Evolutionary conservation across 345 rosid genomes (phyloP).

Genomic region (Raphanus sativus): DNA sequence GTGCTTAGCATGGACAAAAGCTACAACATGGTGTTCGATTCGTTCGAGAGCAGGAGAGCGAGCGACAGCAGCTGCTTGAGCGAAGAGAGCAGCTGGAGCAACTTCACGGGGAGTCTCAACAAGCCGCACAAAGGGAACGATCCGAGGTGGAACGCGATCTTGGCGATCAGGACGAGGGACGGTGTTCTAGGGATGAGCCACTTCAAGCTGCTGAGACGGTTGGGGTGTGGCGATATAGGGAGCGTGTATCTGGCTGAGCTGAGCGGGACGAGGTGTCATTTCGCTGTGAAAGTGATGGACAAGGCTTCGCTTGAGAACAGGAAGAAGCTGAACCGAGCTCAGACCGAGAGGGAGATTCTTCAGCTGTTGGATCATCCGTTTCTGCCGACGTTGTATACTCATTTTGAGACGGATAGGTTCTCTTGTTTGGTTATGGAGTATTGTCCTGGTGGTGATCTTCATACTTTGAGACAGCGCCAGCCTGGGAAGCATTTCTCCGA

Average conservation of each 20-base stretch:
- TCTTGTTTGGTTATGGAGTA: conserved; percentile 96
- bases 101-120: conserved; percentile 76
- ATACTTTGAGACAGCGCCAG: conserved; percentile 88
- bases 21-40: conserved; percentile 58
- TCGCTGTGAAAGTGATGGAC: conserved; percentile 99
- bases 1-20: conserved; percentile 67
- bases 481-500: conserved; percentile 96
- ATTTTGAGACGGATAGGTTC: conserved; percentile 96
- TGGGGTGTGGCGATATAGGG: conserved; percentile 98
- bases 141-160: conserved; percentile 95
- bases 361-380: conserved; percentile 97
- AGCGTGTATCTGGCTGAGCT: conserved; percentile 98
- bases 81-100: conserved; percentile 98
- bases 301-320: conserved; percentile 94
- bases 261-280: conserved; percentile 83
- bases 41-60: conserved; percentile 48
- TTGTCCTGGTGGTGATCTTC: conserved; percentile 98
- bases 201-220: conserved; percentile 82
- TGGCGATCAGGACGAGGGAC: conserved; percentile 78
- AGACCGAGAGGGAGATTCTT: conserved; percentile 95
- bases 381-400: conserved; percentile 90
- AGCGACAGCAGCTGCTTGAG: conserved; percentile 88
- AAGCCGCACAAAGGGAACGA: conserved; percentile 99
- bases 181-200: conserved; percentile 94
- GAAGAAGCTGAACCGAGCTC: conserved; percentile 92